Percentiles rank a stretch among this genome's conserved stretches.
Evolutionary conservation across 805 yeast genomes (phyloP).

Genomic region (Pichia paraexigua): DNA sequence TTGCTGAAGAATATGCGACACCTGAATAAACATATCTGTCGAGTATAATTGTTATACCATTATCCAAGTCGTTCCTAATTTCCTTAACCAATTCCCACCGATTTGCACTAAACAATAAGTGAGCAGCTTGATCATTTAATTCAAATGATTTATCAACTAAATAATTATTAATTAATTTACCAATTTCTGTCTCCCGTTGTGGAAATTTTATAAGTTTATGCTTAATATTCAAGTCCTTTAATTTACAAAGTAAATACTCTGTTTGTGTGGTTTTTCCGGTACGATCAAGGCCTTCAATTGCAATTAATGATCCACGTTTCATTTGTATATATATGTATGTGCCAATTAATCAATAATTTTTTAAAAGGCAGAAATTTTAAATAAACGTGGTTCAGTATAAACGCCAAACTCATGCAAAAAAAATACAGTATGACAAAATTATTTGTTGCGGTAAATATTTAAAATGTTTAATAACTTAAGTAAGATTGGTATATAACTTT

Average conservation of each 20-base stretch:
- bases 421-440: neutral
- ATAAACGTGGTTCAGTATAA: too few relatives aligned
- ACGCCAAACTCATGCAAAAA: neutral
- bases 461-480: too few relatives aligned
- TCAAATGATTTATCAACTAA: conserved; percentile 42
- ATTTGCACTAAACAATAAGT: conserved; percentile 83
- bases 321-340: neutral
- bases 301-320: conserved; percentile 62
- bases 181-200: conserved; percentile 76
- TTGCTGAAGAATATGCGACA: conserved; percentile 84
- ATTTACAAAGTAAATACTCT: conserved; percentile 27
- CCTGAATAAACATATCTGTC: conserved; percentile 94
- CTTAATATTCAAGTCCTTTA: conserved; percentile 24
- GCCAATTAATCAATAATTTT: too few relatives aligned
- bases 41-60: conserved; percentile 52
- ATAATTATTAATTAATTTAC: conserved; percentile 68
- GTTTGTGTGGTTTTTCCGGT: conserved; percentile 93
- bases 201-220: conserved; percentile 71
- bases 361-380: too few relatives aligned
- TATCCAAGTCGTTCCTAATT: conserved; percentile 36
- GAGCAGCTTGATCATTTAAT: conserved; percentile 74
- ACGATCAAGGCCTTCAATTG: conserved; percentile 89
- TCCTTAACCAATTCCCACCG: conserved; percentile 73
- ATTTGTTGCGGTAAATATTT: neutral
- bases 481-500: too few relatives aligned